Base-by-base conservation (phyloP, 371 early-diverging fungal species). In the Ecytonucleospora hepatopenaei region DNA sequence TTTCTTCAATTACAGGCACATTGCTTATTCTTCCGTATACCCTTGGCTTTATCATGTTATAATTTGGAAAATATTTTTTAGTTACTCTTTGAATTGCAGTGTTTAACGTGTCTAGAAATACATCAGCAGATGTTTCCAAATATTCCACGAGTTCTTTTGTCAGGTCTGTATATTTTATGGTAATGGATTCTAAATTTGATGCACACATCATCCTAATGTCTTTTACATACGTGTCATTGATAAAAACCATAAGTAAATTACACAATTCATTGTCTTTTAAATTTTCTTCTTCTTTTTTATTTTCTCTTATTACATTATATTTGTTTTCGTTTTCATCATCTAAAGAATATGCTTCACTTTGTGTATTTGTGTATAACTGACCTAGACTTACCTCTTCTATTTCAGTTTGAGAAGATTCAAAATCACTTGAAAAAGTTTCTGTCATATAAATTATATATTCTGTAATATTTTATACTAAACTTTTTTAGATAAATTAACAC, bases 21-120 rank as follows among this genome's bases (percentile, higher is more conserved):
- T 91, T 88, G 1, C 88, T 84, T 58, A 98, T 88, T 32, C 97
- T 85, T 57, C 92, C 90, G 78, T 91, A 90, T 47, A 97, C 87
- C 70, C 90, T 90, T 1, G 48, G 32, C n/a, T 85, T 82, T 58
- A 90, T 88, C 76, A 91, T 88, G 32, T 85, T 78, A 74, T 97
- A 98, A 67, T 90, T 86, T 15, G 89, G 90, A 78, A 90, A 97
- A 65, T 86, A 86, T 62, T 86, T 78, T 59, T 85, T 75, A 0
- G 92, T 91, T 0, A 91, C 89, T 53, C 87, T 88, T 68, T 88
- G 82, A 0, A 97, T 89, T 23, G 91, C 91, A 56, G 86, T 84
- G 72, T 95, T 91, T 79, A 96, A 86, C 64, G 96, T 85, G 51
- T 86, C 62, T 8, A 62, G 23, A 31, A 65, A 65, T 8, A 72